A percentile compares a stretch with the other conserved stretches of the same genome.
Evolutionary conservation across 1,139 yeast species (phyloP).

Genomic region (Candida sp.): DNA sequence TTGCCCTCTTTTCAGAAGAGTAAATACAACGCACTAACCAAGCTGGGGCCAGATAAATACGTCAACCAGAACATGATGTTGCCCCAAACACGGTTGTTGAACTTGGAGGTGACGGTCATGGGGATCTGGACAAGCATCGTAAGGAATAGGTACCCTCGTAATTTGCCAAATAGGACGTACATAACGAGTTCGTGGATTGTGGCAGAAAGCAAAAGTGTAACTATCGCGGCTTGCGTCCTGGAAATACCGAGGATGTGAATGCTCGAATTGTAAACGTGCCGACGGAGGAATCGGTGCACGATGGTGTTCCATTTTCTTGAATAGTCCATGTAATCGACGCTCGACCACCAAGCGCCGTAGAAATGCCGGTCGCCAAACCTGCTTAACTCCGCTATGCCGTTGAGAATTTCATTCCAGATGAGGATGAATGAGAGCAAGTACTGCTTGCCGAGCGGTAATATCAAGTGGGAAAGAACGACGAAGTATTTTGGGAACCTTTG

Average conservation of each 20-base stretch:
- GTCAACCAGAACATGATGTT: constrained; percentile 93
- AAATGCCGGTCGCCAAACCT: constrained; percentile 88
- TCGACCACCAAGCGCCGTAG: constrained; percentile 98
- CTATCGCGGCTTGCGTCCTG: constrained; percentile 69
- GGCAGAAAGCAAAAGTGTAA: constrained; percentile 84
- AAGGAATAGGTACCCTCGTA: constrained; percentile 79
- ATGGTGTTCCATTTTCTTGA: constrained; percentile 96
- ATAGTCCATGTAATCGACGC: constrained; percentile 92
- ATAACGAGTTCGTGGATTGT: constrained; percentile 89
- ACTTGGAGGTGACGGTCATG: constrained; percentile 56
- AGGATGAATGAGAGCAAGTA: constrained; percentile 83
- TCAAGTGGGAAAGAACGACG: constrained; percentile 68
- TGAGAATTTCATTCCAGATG: constrained; percentile 96
- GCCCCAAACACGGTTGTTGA: constrained; percentile 64
- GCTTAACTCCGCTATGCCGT: constrained; percentile 87
- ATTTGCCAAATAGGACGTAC: constrained; percentile 81
- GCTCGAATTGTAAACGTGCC: constrained; percentile 95
- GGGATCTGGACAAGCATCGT: constrained; percentile 89
- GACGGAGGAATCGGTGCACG: constrained; percentile 85
- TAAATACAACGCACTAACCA: constrained; percentile 84
- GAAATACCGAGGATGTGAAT: constrained; percentile 75
- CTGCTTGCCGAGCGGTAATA: constrained; percentile 77
- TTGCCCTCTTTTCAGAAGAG: constrained; percentile 67
- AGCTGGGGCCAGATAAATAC: constrained; percentile 86
- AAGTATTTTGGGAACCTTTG: constrained; percentile 59